Conservation (phyloP, 2,329 filamentous ascomycete species). For the Fusarium sp. region DNA sequence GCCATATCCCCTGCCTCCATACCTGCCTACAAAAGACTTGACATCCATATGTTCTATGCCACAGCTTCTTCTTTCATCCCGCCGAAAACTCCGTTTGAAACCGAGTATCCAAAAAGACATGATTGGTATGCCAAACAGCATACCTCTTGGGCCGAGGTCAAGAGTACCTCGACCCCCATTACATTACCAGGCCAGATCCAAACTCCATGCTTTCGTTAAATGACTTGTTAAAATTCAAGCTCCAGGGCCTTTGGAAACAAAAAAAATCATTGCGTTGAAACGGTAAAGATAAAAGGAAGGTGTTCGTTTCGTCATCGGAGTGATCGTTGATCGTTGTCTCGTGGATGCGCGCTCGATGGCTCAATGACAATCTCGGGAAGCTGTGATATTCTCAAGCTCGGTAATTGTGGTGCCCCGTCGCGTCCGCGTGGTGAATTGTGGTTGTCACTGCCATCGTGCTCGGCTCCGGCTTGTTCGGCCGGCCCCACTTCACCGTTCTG, state of each 20-base stretch:
- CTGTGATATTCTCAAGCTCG: constrained; percentile 58
- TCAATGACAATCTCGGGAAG: constrained; percentile 68
- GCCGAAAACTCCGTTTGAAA: constrained; percentile 2
- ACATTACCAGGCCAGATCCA: constrained; percentile 27
- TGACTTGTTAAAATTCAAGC: constrained; percentile 16
- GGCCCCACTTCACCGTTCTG: constrained; percentile 11
- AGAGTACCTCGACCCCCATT: constrained; percentile 14
- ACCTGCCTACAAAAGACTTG: neutral
- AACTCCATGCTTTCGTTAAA: constrained; percentile 41
- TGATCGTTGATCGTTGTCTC: constrained; percentile 31
- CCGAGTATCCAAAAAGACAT: constrained; percentile 1
- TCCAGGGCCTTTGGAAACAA: neutral
- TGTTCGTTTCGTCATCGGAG: constrained; percentile 21
- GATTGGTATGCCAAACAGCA: constrained; percentile 5
- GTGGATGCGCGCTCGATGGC: constrained; percentile 52
- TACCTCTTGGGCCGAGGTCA: constrained; percentile 8
- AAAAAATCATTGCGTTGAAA: constrained; percentile 4
- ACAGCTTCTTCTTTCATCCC: constrained; percentile 5
- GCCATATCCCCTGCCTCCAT: neutral
- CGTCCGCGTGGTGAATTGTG: constrained; percentile 32
- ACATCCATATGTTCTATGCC: constrained; percentile 1
- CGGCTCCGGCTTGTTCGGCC: constrained; percentile 4
- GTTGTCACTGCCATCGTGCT: neutral
- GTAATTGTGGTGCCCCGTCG: constrained; percentile 57
- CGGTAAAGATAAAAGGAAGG: neutral